Evolutionary conservation across 768 basidiomycete genomes (phyloP), one percentile per base, ranked within the genome.

Genomic region (Daedaleopsis sinensis): DNA sequence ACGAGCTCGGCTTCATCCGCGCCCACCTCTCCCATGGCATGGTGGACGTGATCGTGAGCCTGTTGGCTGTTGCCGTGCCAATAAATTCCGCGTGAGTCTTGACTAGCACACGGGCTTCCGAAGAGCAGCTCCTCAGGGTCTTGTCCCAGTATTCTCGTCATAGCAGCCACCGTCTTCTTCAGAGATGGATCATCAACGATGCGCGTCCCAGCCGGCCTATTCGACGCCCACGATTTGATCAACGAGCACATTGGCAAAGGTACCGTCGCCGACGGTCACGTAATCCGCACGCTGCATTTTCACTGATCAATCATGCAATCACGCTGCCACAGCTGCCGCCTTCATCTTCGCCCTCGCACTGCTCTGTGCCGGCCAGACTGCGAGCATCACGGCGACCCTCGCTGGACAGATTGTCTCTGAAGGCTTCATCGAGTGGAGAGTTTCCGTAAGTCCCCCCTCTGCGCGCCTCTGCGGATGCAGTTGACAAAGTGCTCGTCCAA

Each of bases 351-450:
- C 95, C 1, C 70, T 98, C 50, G 93, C 91, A 5, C 77, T 98
- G n/a, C 82, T 98, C 11, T 85, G 88, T 52, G 80, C 93, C 2
- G 95, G 95, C 3, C 94, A 96, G 79, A 91, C 91, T 60, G 90
- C 96, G 0, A 91, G 89, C 23, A 83, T 98, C 54, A 90, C 96
- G 2, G 94, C 92, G 12, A 96, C 94, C 0, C 82, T 96, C 9
- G 89, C 93, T 0, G 94, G 94, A 0, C 95, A 97, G 73, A 88
- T 93, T 21, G 88, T 98, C 39, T 88, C 87, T 0, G 94, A 98
- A 74, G 94, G 95, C 0, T 94, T 95, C 73, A 80, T 96, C 56
- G 85, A 85, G 56, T 96, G 93, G 94, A 82, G 86, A 52, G 84
- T 94, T 37, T 90, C 91, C 62, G 89, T 91, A 70, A 52, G 70